A percentile compares a stretch with the other conserved stretches of the same genome.
Conservation (phyloP, 306 rosid genomes). For the Chamaecrista fasciculata region DNA sequence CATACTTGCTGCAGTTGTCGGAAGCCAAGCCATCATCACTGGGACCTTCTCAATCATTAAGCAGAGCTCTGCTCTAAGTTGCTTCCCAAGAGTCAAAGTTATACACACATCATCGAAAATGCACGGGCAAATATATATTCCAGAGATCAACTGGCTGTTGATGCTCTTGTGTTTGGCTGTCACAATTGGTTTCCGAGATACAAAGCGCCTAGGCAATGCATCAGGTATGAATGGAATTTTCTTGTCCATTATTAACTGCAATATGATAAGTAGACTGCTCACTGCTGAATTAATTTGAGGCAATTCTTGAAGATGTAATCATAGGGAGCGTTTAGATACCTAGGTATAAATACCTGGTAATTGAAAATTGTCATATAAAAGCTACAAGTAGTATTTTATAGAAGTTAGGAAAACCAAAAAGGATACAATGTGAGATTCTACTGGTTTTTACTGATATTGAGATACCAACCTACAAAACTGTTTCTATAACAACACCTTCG, state of each 20-base stretch:
- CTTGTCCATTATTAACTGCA: not conserved
- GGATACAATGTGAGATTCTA: too few relatives aligned
- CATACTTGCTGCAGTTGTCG: slow-evolving; percentile 77
- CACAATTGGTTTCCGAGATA: slow-evolving; percentile 74
- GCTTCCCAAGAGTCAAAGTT: slow-evolving; percentile 79
- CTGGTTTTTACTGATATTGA: too few relatives aligned
- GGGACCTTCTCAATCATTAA: slow-evolving; percentile 83
- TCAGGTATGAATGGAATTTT: slow-evolving; percentile 49
- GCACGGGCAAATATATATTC: slow-evolving; percentile 81
- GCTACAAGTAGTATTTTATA: too few relatives aligned
- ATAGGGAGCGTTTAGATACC: too few relatives aligned
- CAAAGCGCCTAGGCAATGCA: slow-evolving; percentile 73
- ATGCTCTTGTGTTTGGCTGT: slow-evolving; percentile 75
- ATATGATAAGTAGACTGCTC: not conserved
- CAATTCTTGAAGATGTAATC: not conserved
- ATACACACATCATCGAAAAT: slow-evolving; percentile 78
- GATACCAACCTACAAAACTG: too few relatives aligned
- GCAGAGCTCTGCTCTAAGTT: slow-evolving; percentile 68
- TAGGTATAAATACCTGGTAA: too few relatives aligned
- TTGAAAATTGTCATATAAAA: too few relatives aligned
- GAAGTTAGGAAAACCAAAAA: too few relatives aligned
- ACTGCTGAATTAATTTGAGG: not conserved
- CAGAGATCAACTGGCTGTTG: slow-evolving; percentile 81
- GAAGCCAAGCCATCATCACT: slow-evolving; percentile 84
- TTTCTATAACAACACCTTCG: too few relatives aligned